Evolutionary conservation across 2,329 filamentous ascomycete species (phyloP).

Genomic region (Botrytis deweyae): DNA sequence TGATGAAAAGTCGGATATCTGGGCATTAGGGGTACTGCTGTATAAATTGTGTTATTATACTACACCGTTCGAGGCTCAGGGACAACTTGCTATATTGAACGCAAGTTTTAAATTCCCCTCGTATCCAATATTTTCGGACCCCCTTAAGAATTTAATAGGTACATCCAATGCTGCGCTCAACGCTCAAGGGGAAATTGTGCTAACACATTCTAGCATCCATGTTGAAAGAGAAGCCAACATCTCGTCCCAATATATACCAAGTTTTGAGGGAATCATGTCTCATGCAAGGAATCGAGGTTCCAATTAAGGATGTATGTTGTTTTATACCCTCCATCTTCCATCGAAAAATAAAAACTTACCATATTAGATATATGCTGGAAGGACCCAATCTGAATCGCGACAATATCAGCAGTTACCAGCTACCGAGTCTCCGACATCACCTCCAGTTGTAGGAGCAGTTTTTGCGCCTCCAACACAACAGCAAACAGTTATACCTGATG

Average conservation of each 20-base stretch:
- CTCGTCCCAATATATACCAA: slow-evolving; percentile 89
- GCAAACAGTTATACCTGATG: slow-evolving; percentile 76
- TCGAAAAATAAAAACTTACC: slow-evolving; percentile 20
- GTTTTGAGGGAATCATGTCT: slow-evolving; percentile 81
- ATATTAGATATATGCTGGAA: slow-evolving; percentile 67
- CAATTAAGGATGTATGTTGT: slow-evolving; percentile 80
- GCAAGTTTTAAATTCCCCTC: slow-evolving; percentile 89
- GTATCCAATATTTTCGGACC: slow-evolving; percentile 86
- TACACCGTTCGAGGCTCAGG: slow-evolving; percentile 96
- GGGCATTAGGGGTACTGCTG: slow-evolving; percentile 86
- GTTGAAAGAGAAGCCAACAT: slow-evolving; percentile 76
- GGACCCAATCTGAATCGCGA: slow-evolving; percentile 62
- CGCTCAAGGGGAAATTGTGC: not conserved
- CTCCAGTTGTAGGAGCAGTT: slow-evolving; percentile 72
- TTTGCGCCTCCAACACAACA: slow-evolving; percentile 74
- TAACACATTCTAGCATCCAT: slow-evolving; percentile 65
- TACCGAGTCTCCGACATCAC: slow-evolving; percentile 49
- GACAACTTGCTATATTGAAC: slow-evolving; percentile 95
- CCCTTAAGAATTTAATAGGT: slow-evolving; percentile 89
- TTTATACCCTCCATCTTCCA: not conserved
- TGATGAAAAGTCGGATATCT: slow-evolving; percentile 98
- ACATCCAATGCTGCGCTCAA: slow-evolving; percentile 37
- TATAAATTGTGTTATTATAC: slow-evolving; percentile 99
- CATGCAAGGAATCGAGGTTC: slow-evolving; percentile 84
- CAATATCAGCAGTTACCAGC: slow-evolving; percentile 59